A percentile compares a stretch with the other conserved stretches of the same genome.
Evolutionary conservation across 2,329 filamentous ascomycete species (phyloP).

Genomic region (Purpureocillium takamizusanense): DNA sequence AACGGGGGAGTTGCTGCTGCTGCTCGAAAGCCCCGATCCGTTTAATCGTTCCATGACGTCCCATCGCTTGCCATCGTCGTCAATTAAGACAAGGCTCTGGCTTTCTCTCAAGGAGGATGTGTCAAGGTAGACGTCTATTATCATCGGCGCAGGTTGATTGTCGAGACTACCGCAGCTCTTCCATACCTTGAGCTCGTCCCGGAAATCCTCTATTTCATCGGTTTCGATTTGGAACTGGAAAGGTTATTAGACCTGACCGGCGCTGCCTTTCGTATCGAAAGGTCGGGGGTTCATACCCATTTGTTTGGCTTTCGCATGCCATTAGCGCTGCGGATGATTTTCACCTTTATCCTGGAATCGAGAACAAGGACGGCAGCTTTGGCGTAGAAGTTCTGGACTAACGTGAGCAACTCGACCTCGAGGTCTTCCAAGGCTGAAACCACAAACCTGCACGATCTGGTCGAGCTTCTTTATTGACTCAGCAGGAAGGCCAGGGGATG

Average conservation of each 20-base stretch:
- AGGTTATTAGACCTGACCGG: conserved; percentile 7
- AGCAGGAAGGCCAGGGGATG: conserved; percentile 41
- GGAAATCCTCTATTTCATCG: conserved; percentile 82
- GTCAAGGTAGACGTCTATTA: conserved; percentile 87
- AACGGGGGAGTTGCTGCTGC: conserved; percentile 32
- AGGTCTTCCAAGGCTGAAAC: not conserved
- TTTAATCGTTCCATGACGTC: conserved; percentile 81
- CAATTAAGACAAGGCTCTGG: conserved; percentile 79
- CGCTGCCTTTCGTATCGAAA: not conserved
- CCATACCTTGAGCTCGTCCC: conserved; percentile 74
- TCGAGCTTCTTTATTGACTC: conserved; percentile 75
- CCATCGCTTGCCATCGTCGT: conserved; percentile 86
- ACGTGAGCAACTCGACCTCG: not conserved
- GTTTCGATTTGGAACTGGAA: conserved; percentile 87
- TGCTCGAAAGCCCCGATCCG: conserved; percentile 45
- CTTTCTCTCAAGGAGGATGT: conserved; percentile 69
- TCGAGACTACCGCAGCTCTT: conserved; percentile 69
- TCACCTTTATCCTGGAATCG: conserved; percentile 68
- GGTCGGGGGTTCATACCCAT: conserved; percentile 59
- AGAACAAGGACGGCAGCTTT: conserved; percentile 81
- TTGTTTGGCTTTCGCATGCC: conserved; percentile 61
- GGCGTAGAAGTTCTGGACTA: conserved; percentile 71
- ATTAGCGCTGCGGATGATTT: conserved; percentile 30
- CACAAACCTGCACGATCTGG: conserved; percentile 76
- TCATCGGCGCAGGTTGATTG: conserved; percentile 69